Evolutionary conservation across 306 rosid genomes (phyloP), one percentile per base, ranked within the genome.

Genomic region (Cucumis melo): DNA sequence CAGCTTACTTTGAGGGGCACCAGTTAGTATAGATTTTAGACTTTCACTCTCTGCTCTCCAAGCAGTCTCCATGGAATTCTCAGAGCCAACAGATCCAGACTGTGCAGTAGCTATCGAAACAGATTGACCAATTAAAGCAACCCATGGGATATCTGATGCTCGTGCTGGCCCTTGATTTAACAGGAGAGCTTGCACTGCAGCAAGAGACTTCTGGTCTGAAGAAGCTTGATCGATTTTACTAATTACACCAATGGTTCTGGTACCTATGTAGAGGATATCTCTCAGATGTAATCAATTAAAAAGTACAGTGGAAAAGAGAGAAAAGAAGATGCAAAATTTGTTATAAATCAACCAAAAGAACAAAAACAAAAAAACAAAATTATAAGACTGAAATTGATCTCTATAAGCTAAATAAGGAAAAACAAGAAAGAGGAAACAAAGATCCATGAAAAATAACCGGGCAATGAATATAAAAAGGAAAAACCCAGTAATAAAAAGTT

Each of bases 21-120:
- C 99, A 36, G 92, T 81, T 79, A 94, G 75, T 81, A 94, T 94
- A 79, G 96, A 91, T 80, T 91, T 94, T 15, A 94, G 92, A 84
- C 96, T 94, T 84, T 94, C 99, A 79, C 85, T 94, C 86, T 94
- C 99, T 78, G 99, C 99, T 80, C 74, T 92, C 99, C 99, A 94
- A 10, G 99, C 99, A 80, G 95, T 94, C 89, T 94, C 99, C 81
- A 94, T 74, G 38, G 99, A 94, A 87, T 53, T 92, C 64, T 94
- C 99, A 36, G 97, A 90, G 68, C 93, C 92, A 80, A 89, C 54
- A 53, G 97, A 92, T 79, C 97, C 99, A 82, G 99, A 92, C 83
- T 94, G 98, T 32, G 97, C 80, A 3, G 99, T 85, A 64, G 96
- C 99, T 76, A 94, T 90, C 73, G 99, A 67, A 84, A 94, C 98